A percentile compares a stretch with the other conserved stretches of the same genome.
Conservation (phyloP, 345 rosid genomes). For the Linum lewisii region DNA sequence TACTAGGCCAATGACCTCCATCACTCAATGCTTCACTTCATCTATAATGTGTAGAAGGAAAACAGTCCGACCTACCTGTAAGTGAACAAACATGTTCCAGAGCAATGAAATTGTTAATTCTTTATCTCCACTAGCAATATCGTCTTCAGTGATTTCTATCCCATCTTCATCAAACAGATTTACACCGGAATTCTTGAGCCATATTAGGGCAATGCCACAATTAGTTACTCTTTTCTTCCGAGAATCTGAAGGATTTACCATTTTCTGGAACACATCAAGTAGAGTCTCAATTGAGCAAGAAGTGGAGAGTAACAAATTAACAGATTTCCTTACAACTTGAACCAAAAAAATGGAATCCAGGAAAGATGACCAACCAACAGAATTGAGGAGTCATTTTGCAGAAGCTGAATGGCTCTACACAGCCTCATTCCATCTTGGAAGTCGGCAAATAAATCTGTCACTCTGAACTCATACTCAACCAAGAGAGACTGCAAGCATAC, state of each 20-base stretch:
- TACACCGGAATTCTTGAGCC: conserved; percentile 55
- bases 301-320: neutral
- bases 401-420: conserved; percentile 74
- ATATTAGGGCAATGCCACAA: conserved; percentile 59
- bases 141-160: conserved; percentile 50
- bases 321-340: neutral
- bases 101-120: conserved; percentile 73
- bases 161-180: conserved; percentile 62
- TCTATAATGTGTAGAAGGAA: neutral
- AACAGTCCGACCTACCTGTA: conserved; percentile 50
- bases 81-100: conserved; percentile 80
- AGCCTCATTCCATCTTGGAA: conserved; percentile 90
- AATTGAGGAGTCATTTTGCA: conserved; percentile 71
- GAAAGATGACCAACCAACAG: conserved; percentile 43
- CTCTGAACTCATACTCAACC: conserved; percentile 65
- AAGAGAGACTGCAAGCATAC: conserved; percentile 43
- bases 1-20: neutral
- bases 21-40: neutral
- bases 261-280: conserved; percentile 46
- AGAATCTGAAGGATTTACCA: conserved; percentile 61
- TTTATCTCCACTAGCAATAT: conserved; percentile 68
- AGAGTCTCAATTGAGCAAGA: conserved; percentile 4
- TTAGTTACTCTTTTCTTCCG: conserved; percentile 57
- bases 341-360: neutral
- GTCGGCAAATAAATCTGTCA: conserved; percentile 57